These are phyloP conservation scores for Diplogelasinospora grovesii DNA, from an alignment of 495 filamentous ascomycete genomes.

Conservation along the genomic window DNA sequence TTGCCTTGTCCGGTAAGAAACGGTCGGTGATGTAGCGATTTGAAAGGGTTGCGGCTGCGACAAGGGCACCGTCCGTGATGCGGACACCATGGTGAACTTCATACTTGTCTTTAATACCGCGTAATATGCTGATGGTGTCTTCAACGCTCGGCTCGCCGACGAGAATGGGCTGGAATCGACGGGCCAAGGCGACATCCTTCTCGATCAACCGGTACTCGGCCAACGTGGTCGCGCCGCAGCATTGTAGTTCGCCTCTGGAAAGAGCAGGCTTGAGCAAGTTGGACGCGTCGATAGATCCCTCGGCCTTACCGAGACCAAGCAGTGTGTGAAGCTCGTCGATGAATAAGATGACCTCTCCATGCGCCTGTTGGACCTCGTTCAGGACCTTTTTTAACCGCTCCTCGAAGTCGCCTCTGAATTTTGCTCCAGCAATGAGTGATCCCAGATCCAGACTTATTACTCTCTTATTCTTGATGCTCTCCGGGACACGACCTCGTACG, in stretches of 20 bases:
- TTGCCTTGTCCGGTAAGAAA: conserved; percentile 93
- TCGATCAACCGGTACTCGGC: conserved; percentile 90
- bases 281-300: conserved; percentile 93
- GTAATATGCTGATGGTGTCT: conserved; percentile 91
- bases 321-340: conserved; percentile 93
- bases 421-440: conserved; percentile 88
- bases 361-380: conserved; percentile 81
- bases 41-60: conserved; percentile 84
- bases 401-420: conserved; percentile 94
- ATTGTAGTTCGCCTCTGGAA: conserved; percentile 86
- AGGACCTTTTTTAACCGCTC: conserved; percentile 86
- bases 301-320: conserved; percentile 86
- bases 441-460: conserved; percentile 85
- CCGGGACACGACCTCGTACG: conserved; percentile 85
- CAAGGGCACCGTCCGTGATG: conserved; percentile 87
- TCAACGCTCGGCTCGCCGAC: conserved; percentile 84
- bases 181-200: conserved; percentile 88
- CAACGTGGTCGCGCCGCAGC: conserved; percentile 89
- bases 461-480: conserved; percentile 91
- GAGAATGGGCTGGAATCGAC: conserved; percentile 88
- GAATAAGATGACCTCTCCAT: conserved; percentile 87
- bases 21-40: conserved; percentile 97
- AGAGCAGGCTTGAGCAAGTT: conserved; percentile 94
- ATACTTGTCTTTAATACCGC: conserved; percentile 94
- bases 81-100: conserved; percentile 94